Percentiles rank a stretch among this genome's conserved stretches.
These are phyloP conservation scores for Vachellia pachyceras DNA, from an alignment of 306 rosid species.

Conservation along the genomic window DNA sequence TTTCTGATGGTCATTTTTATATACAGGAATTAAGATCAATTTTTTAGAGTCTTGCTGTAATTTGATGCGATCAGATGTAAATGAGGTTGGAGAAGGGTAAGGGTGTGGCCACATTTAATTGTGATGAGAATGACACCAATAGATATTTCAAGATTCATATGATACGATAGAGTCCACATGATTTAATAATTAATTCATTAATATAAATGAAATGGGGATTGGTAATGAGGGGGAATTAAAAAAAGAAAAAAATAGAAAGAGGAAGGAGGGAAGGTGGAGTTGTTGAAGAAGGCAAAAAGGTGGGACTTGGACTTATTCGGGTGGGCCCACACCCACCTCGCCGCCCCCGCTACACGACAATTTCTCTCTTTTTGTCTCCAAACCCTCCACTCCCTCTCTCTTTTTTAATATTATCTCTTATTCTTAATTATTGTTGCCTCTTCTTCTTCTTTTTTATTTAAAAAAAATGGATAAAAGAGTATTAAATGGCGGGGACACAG, in stretches of 20 bases:
- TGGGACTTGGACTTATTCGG: constrained; percentile 39
- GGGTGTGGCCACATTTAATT: not conserved
- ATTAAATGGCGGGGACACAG: too few species aligned
- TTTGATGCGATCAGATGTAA: too few species aligned
- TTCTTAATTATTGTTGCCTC: too few species aligned
- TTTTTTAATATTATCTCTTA: too few species aligned
- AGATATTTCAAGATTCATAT: not conserved
- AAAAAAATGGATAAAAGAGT: too few species aligned
- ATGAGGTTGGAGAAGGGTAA: not conserved
- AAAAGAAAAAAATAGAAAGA: not conserved
- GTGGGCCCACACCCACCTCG: not conserved
- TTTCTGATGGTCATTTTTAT: too few species aligned
- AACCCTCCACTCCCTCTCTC: not conserved
- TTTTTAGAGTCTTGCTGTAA: too few species aligned
- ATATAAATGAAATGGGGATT: too few species aligned
- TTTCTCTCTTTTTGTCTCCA: not conserved
- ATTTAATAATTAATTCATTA: not conserved
- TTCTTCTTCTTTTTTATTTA: too few species aligned
- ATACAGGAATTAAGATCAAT: too few species aligned
- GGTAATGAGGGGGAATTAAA: too few species aligned
- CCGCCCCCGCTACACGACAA: constrained; percentile 3
- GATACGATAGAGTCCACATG: not conserved
- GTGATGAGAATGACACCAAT: not conserved
- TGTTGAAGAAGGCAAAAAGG: constrained; percentile 61
- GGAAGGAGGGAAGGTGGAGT: not conserved